Evolutionary conservation across 176 grass and related monocot genomes (phyloP).

Genomic region (Cocos nucifera): DNA sequence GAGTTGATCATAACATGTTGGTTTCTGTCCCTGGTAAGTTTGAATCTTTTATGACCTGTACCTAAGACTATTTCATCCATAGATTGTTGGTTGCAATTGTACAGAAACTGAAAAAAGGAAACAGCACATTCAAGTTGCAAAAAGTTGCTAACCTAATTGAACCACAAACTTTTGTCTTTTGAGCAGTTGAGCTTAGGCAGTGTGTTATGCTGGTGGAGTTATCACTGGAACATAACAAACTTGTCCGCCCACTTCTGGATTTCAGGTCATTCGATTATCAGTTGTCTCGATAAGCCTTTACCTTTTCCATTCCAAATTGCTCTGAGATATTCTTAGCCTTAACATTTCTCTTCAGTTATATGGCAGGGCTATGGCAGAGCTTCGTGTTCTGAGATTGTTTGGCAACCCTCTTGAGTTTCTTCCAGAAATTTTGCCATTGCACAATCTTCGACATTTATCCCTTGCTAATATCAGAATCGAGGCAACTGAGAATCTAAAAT

Average conservation of each 20-base stretch:
- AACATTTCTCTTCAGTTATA: slow-evolving; percentile 41
- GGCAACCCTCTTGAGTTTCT: slow-evolving; percentile 98
- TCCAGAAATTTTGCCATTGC: slow-evolving; percentile 88
- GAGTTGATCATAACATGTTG: slow-evolving; percentile 84
- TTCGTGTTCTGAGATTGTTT: slow-evolving; percentile 80
- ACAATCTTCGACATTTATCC: slow-evolving; percentile 87
- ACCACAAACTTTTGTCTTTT: neutral
- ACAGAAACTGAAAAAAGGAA: too few relatives aligned
- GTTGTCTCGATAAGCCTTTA: slow-evolving; percentile 19
- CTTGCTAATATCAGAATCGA: slow-evolving; percentile 99
- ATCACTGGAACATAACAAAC: slow-evolving; percentile 89
- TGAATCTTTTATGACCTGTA: slow-evolving; percentile 3
- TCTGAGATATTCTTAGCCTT: slow-evolving; percentile 24
- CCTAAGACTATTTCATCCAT: too few relatives aligned
- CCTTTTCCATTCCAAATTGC: slow-evolving; percentile 10
- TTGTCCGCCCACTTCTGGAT: slow-evolving; percentile 91
- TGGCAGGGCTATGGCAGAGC: slow-evolving; percentile 85
- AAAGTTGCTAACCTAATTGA: too few relatives aligned
- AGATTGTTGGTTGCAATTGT: too few relatives aligned
- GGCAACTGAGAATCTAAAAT: slow-evolving; percentile 83
- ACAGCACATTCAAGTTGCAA: too few relatives aligned
- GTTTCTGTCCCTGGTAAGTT: slow-evolving; percentile 89
- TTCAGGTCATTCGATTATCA: slow-evolving; percentile 74
- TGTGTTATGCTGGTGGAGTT: slow-evolving; percentile 88
- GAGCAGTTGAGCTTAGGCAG: slow-evolving; percentile 72